These are phyloP conservation scores for Penicillium chermesinum DNA, from an alignment of 495 filamentous ascomycete genomes.

Conservation along the genomic window DNA sequence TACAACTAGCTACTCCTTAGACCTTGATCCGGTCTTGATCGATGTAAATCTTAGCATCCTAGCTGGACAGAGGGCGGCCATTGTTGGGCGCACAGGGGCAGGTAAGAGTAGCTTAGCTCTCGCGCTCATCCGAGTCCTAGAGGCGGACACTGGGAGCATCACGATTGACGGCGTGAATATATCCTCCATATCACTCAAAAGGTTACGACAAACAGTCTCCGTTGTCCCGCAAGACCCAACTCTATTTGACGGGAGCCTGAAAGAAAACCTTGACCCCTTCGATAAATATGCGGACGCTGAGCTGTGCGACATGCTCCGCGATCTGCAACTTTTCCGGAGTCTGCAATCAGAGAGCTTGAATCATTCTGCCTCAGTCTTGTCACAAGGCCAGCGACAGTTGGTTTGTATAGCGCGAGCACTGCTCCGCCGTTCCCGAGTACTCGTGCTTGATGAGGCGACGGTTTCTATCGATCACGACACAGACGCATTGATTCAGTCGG, in stretches of 20 bases:
- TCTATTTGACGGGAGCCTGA: slow-evolving; percentile 47
- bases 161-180: slow-evolving; percentile 49
- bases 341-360: not conserved
- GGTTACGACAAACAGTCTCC: slow-evolving; percentile 40
- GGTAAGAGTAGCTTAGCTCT: slow-evolving; percentile 39
- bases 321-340: not conserved
- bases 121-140: slow-evolving; percentile 46
- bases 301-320: not conserved
- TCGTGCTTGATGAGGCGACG: not conserved
- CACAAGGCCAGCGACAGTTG: not conserved
- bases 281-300: slow-evolving; percentile 51
- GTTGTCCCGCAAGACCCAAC: slow-evolving; percentile 52
- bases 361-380: not conserved
- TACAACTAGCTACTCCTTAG: not conserved
- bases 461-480: too few species aligned
- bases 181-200: slow-evolving; percentile 35
- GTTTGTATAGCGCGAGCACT: not conserved
- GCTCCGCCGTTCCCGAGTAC: not conserved
- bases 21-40: not conserved
- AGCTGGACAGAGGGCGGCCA: not conserved
- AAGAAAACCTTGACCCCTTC: slow-evolving; percentile 52
- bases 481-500: not conserved
- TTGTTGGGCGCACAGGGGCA: slow-evolving; percentile 49
- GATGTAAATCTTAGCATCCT: not conserved
- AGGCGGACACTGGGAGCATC: slow-evolving; percentile 37